Conservation (phyloP, 805 yeast genomes). For the Candida silvicultrix region DNA sequence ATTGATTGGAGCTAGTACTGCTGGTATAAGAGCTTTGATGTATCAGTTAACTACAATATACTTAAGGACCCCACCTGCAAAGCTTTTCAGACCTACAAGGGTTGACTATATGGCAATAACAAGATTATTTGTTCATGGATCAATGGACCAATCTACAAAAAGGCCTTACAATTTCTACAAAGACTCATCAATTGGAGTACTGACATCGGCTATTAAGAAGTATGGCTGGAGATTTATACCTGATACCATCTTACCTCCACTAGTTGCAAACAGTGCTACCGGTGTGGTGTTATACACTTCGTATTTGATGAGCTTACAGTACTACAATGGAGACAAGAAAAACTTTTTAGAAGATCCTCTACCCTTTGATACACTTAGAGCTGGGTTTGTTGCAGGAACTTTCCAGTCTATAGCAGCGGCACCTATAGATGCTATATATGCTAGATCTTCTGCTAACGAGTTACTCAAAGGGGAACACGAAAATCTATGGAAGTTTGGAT, state of each 20-base stretch:
- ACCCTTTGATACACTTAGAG: conserved; percentile 55
- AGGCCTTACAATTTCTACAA: conserved; percentile 47
- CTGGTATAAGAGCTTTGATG: conserved; percentile 80
- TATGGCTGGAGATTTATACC: conserved; percentile 89
- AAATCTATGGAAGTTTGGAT: conserved; percentile 74
- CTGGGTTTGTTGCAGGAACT: conserved; percentile 84
- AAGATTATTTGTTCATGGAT: conserved; percentile 42
- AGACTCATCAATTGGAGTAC: conserved; percentile 74
- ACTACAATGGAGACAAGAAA: conserved; percentile 21
- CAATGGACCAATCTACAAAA: conserved; percentile 28
- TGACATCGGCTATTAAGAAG: conserved; percentile 60
- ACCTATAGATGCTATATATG: conserved; percentile 86
- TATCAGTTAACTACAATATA: conserved; percentile 74
- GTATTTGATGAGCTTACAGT: conserved; percentile 52
- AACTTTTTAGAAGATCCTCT: conserved; percentile 17
- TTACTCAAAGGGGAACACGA: conserved; percentile 60
- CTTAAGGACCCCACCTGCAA: conserved; percentile 71
- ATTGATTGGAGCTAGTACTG: conserved; percentile 73
- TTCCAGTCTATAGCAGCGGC: conserved; percentile 89
- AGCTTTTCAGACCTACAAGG: conserved; percentile 84
- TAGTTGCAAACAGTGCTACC: conserved; percentile 82
- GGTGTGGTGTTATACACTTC: conserved; percentile 84
- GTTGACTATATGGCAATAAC: conserved; percentile 78
- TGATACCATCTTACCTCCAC: conserved; percentile 73
- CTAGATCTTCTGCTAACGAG: conserved; percentile 74